phyloP scores from a whole-genome alignment of 2,329 filamentous ascomycete genomes.

The Cladosporium colombiae region DNA sequence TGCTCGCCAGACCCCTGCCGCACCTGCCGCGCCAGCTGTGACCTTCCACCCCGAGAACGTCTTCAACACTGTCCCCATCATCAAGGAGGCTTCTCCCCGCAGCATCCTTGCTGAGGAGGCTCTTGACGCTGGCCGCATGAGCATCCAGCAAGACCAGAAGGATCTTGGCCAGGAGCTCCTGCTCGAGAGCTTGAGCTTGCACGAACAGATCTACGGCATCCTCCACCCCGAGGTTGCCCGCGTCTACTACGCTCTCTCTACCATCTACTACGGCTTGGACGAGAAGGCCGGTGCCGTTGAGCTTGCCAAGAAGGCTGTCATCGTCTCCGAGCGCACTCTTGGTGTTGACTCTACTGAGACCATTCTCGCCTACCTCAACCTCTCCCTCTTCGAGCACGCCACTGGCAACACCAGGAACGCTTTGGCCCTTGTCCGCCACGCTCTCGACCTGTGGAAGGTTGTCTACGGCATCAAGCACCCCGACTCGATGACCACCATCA shows the following conservation, averaged over 20 bases:
- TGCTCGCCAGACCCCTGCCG: constrained; percentile 43
- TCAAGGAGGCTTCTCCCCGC: constrained; percentile 91
- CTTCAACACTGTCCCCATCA: constrained; percentile 86
- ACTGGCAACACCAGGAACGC: constrained; percentile 85
- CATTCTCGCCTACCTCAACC: constrained; percentile 91
- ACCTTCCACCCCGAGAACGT: constrained; percentile 86
- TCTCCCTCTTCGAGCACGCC: constrained; percentile 91
- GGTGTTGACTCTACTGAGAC: constrained; percentile 94
- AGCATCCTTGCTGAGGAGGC: constrained; percentile 93
- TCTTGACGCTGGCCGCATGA: constrained; percentile 91
- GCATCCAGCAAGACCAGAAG: constrained; percentile 91
- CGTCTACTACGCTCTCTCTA: constrained; percentile 91
- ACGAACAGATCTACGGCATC: constrained; percentile 98
- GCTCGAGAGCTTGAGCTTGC: constrained; percentile 90
- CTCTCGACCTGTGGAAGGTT: constrained; percentile 92
- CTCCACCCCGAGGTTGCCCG: constrained; percentile 94
- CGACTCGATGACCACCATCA: constrained; percentile 97
- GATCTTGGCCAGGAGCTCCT: constrained; percentile 94
- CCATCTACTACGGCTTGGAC: constrained; percentile 95
- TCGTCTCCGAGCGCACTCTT: constrained; percentile 90
- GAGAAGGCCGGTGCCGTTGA: constrained; percentile 96
- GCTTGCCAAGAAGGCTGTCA: constrained; percentile 91
- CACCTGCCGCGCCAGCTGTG: constrained; percentile 47
- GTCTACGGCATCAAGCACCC: constrained; percentile 93
- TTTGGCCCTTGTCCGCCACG: constrained; percentile 87